Evolutionary conservation across 208 protist genomes (phyloP).

Genomic region (Kentomonas sorsogonicus): DNA sequence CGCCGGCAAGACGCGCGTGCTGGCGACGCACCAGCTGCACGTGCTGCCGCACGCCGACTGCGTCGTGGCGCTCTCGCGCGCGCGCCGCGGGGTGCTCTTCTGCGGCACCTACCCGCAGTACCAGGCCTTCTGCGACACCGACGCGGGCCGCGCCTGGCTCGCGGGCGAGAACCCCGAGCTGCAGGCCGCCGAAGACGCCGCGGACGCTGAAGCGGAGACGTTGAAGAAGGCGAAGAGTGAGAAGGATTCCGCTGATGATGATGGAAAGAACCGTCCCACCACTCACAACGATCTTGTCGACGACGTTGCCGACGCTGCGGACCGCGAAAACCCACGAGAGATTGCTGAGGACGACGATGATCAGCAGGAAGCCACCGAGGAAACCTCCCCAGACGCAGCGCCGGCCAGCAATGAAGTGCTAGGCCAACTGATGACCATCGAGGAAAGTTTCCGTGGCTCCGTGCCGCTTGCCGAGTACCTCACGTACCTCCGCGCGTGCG

Average conservation of each 20-base stretch:
- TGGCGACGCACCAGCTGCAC: constrained; percentile 92
- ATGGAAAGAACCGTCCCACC: too few relatives aligned
- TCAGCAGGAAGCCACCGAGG: too few relatives aligned
- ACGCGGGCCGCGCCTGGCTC: too few relatives aligned
- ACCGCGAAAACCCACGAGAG: too few relatives aligned
- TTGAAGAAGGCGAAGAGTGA: too few relatives aligned
- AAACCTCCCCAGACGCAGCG: too few relatives aligned
- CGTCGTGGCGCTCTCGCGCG: constrained; percentile 75
- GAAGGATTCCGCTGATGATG: too few relatives aligned
- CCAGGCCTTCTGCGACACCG: constrained; percentile 30
- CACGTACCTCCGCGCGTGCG: constrained; percentile 46
- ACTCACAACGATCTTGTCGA: too few relatives aligned
- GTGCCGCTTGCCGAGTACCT: constrained; percentile 47
- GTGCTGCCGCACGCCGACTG: constrained; percentile 65
- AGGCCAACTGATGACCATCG: constrained; percentile 17
- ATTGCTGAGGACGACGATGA: too few relatives aligned
- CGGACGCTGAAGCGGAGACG: background rate
- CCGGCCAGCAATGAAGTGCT: background rate
- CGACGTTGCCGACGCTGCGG: too few relatives aligned
- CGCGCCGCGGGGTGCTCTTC: constrained; percentile 39
- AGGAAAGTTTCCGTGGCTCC: constrained; percentile 36
- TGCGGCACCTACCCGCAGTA: constrained; percentile 23
- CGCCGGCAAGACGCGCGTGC: constrained; percentile 69
- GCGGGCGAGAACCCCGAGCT: background rate
- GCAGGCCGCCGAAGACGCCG: background rate